phyloP scores from a whole-genome alignment of 1,284 basidiomycete species.

The Cryptococcus sp. region DNA sequence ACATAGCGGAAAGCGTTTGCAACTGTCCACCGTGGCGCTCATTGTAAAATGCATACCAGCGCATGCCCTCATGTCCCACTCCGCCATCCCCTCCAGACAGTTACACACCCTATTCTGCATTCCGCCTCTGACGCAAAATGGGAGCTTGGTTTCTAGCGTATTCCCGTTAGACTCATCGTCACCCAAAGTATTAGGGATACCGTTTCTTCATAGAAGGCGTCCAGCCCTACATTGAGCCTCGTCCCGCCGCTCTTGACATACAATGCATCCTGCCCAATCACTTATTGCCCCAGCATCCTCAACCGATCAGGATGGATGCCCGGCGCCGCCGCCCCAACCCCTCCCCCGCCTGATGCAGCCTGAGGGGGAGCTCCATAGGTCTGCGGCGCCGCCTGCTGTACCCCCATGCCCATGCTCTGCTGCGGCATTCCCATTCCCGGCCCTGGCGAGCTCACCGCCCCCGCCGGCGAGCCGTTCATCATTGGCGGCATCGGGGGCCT shows the following conservation, averaged over 20 bases:
- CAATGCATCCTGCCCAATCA: neutral
- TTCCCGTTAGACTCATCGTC: neutral
- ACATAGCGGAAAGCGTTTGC: too few relatives aligned
- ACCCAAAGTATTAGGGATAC: neutral
- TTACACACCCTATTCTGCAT: too few relatives aligned
- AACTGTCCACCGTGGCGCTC: too few relatives aligned
- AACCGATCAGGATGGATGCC: conserved; percentile 82
- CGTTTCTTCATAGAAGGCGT: too few relatives aligned
- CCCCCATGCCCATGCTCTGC: conserved; percentile 11
- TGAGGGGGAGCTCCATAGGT: conserved; percentile 37
- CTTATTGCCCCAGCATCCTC: conserved; percentile 64
- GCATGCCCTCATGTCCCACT: too few relatives aligned
- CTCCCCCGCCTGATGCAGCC: conserved; percentile 6
- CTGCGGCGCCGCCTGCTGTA: neutral
- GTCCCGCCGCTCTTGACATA: neutral
- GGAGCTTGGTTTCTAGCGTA: neutral
- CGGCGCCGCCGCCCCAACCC: conserved; percentile 22
- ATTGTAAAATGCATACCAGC: too few relatives aligned
- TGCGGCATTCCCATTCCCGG: conserved; percentile 50
- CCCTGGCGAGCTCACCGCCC: neutral
- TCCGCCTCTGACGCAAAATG: too few relatives aligned
- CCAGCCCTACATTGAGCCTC: too few relatives aligned
- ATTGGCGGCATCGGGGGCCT: conserved; percentile 52
- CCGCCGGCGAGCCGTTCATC: neutral
- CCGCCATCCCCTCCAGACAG: too few relatives aligned